A percentile compares a stretch with the other conserved stretches of the same genome.
Evolutionary conservation across 106 monocot species (phyloP).

Genomic region (Agapanthus africanus): DNA sequence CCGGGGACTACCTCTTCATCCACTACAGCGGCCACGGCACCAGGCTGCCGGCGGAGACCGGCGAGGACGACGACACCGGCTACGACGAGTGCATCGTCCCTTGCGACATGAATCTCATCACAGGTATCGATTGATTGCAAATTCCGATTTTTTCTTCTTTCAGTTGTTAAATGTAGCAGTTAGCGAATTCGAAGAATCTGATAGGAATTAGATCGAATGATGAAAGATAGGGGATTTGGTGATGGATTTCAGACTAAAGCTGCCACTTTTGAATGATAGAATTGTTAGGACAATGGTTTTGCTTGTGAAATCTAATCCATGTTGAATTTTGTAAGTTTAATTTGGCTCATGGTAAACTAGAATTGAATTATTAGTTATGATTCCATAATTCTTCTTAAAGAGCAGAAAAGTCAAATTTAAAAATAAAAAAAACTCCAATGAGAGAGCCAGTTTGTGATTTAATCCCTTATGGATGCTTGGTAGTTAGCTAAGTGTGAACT

Average conservation of each 20-base stretch:
- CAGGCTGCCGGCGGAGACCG: slow-evolving; percentile 89
- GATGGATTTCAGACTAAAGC: too few relatives aligned
- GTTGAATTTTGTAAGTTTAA: background rate
- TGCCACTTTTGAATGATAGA: too few relatives aligned
- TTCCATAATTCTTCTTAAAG: background rate
- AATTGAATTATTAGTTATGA: background rate
- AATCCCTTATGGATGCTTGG: too few relatives aligned
- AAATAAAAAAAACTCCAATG: background rate
- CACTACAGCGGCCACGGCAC: slow-evolving; percentile 98
- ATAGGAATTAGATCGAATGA: too few relatives aligned
- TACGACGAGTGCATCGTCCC: slow-evolving; percentile 31
- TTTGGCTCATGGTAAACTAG: background rate
- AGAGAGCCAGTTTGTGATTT: too few relatives aligned
- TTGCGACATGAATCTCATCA: slow-evolving; percentile 30
- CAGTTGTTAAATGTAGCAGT: too few relatives aligned
- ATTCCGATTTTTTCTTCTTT: background rate
- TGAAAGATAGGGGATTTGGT: too few relatives aligned
- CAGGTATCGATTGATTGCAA: slow-evolving; percentile 12
- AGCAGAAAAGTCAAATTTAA: background rate
- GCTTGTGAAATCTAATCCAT: background rate
- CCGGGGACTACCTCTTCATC: slow-evolving; percentile 79
- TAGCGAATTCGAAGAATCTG: too few relatives aligned
- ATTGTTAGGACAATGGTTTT: background rate
- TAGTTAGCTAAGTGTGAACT: too few relatives aligned
- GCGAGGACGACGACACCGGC: slow-evolving; percentile 89